These are phyloP conservation scores for Ascomycota sp. DNA, from an alignment of 2,329 filamentous ascomycete species.

Conservation along the genomic window DNA sequence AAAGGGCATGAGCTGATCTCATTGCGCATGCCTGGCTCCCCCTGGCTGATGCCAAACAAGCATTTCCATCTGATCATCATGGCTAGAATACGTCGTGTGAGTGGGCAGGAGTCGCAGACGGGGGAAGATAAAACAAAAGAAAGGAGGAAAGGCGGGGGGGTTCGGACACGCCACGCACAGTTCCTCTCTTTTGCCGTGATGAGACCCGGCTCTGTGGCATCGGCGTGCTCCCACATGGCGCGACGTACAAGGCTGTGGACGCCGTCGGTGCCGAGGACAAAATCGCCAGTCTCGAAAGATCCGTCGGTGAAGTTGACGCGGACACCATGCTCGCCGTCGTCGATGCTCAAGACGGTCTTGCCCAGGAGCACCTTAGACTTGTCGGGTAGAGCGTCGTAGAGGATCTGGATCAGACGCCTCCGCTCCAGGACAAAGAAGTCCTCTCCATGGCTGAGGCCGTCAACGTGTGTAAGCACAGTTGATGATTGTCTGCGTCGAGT, in stretches of 20 bases:
- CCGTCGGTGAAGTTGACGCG: constrained; percentile 14
- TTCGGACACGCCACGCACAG: constrained; percentile 1
- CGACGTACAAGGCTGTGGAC: constrained; percentile 12
- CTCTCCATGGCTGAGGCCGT: not conserved
- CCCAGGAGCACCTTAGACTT: constrained; percentile 1
- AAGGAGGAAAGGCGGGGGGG: no score
- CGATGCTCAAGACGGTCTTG: not conserved
- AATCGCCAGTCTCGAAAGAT: constrained; percentile 11
- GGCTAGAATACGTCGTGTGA: not conserved
- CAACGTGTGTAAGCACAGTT: not conserved
- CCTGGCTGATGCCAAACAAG: not conserved
- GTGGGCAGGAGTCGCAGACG: no score
- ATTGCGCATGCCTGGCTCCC: not conserved
- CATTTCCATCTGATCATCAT: not conserved
- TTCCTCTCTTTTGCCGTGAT: constrained; percentile 5
- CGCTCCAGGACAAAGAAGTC: not conserved
- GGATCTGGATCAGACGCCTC: constrained; percentile 1
- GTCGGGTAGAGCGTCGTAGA: constrained; percentile 3
- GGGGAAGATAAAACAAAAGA: no score
- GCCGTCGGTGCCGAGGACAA: constrained; percentile 20
- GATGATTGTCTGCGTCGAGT: not conserved
- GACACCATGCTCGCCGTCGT: constrained; percentile 5
- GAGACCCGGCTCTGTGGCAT: constrained; percentile 1
- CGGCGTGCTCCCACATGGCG: constrained; percentile 7
- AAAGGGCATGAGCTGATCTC: not conserved